Percentiles rank a stretch among this genome's conserved stretches.
phyloP scores from a whole-genome alignment of 768 basidiomycete genomes.

The Strobilomyces dryophilus region DNA sequence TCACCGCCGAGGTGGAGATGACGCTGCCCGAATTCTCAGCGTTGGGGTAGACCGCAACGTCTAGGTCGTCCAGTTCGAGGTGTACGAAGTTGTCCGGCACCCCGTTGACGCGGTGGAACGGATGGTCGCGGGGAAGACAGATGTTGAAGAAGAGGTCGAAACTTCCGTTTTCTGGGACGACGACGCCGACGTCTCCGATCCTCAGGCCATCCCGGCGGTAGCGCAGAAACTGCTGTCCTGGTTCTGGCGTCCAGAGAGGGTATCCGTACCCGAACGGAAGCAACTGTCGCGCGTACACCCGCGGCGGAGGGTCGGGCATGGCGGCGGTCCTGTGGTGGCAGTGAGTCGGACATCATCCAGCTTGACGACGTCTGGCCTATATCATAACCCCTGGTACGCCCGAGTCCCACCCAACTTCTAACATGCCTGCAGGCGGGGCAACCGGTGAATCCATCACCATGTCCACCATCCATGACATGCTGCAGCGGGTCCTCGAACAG shows the following conservation, averaged over 20 bases:
- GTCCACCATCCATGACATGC: conserved; percentile 44
- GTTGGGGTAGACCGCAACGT: conserved; percentile 1
- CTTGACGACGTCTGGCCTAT: neutral
- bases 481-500: conserved; percentile 54
- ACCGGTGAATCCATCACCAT: conserved; percentile 29
- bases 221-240: conserved; percentile 10
- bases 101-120: conserved; percentile 6
- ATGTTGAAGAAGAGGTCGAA: conserved; percentile 38
- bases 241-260: neutral
- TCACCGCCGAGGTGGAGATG: conserved; percentile 11
- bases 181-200: conserved; percentile 35
- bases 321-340: no score
- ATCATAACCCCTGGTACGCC: no score
- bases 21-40: conserved; percentile 11
- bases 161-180: conserved; percentile 26
- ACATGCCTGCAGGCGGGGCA: conserved; percentile 17
- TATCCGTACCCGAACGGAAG: neutral
- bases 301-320: neutral
- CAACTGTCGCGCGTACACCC: neutral
- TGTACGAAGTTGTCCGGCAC: conserved; percentile 28
- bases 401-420: no score
- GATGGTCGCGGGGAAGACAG: conserved; percentile 29
- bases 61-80: conserved; percentile 8
- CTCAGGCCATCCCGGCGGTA: conserved; percentile 24
- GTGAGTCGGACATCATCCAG: neutral